Evolutionary conservation across 768 basidiomycete genomes (phyloP), one percentile per base, ranked within the genome.

Genomic region (Pleurotus cornucopiae): DNA sequence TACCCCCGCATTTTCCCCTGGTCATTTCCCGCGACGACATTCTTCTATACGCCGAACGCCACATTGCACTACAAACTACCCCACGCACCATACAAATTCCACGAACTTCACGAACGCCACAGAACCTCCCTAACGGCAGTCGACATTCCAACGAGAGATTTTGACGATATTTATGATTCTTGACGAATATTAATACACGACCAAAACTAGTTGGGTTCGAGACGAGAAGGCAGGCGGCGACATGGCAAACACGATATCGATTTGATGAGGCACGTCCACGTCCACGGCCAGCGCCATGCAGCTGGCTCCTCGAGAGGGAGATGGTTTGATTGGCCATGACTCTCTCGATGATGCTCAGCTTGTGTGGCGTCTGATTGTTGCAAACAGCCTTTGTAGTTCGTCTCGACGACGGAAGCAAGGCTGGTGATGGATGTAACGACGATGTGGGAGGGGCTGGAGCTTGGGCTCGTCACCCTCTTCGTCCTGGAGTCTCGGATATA

Each of bases 131-230:
- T 61, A 34, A 34, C 30, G 30, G 30, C 7, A 34, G 30, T 34
- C 30, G 30, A 34, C 2, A 34, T 34, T 11, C 30, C 30, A 34
- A 34, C 30, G 30, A 34, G 30, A 34, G 30, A 34, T 34, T 34
- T 60, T 63, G 54, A 63, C 59, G 55, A 56, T 61, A 54, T 53
- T 60, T 49, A 54, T 52, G 48, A 49, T 59, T 56, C 54, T 59
- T 56, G 58, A 59, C 47, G 58, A 59, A 37, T 46, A 46, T 43
- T 51, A 20, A 18, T 49, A 23, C 20, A 49, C 48, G 30, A 49
- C 48, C 14, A 49, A 37, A 14, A 20, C 46, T 49, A 25, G 48
- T 49, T 49, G 14, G 25, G 37, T 30, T 49, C 26, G 26, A 34
- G 37, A 49, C 14, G n/a, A 30, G n/a, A 30, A 26, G 26, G 48